Base-by-base conservation (phyloP, 148 eudicot species). In the Dianthus caryophyllus region DNA sequence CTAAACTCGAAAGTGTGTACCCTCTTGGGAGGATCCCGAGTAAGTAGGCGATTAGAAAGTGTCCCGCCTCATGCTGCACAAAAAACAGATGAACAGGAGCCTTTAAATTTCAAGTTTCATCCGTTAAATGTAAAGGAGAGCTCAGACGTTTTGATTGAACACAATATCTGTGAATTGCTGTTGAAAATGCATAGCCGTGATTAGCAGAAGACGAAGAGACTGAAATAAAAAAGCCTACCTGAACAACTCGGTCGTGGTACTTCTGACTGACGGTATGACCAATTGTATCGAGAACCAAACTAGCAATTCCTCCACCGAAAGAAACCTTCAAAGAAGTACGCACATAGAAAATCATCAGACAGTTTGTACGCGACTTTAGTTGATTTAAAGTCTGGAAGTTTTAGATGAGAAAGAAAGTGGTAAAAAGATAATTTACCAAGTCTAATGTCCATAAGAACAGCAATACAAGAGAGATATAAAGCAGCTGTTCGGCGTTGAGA, bases 1-100 rank as follows among this genome's bases (percentile, higher is more conserved):
- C 90, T 78, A 84, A 78, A 67, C 97, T 90, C 65, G 97, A 80
- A 46, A 94, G 79, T 18, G 88, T 75, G 66, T 94, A 94, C 36
- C 88, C 92, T 77, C 73, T 90, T 0, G 97, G 99, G 69, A 94
- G 93, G 73, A 90, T 78, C 24, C 97, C 99, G 18, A 90, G 72
- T 79, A 94, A 68, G 73, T 94, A 94, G 38, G 98, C 97, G 41
- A 88, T 85, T 51, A 90, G 72, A 79, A 90, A 94, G 81, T 94
- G 99, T 38, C 99, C 97, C 69, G 97, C 97, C 79, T 90, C 99
- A 72, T 90, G 99, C 97, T 94, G 78, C 73, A 73, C 29, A 22
- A 2, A 18, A 20, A 52, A 55, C 51, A 55, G 44, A 41, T 41
- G 9, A 18, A 62, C 16, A 1, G 36, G 16, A 16, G 16, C 54